Base-by-base conservation (phyloP, 1,284 basidiomycete genomes). In the Athelia psychrophila region DNA sequence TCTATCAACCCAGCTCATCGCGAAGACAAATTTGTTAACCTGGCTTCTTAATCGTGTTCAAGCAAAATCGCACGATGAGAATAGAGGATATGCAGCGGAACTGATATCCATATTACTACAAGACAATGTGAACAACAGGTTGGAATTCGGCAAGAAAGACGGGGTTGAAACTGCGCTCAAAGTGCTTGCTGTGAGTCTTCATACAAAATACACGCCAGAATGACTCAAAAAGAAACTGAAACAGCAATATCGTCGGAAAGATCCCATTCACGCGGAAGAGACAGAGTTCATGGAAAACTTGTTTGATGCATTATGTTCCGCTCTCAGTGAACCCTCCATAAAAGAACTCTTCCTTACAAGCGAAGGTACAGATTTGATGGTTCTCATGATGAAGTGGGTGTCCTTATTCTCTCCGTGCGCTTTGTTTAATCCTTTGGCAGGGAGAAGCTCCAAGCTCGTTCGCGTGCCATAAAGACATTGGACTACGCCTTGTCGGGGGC, bases 211-310 rank as follows among this genome's bases (percentile, higher is more conserved):
- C n/a, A n/a, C n/a, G n/a, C n/a, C n/a, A n/a, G 15, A 53, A 58
- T 44, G 51, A 13, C 27, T 30, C 27, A 38, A 44, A 50, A 48
- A n/a, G 48, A 51, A 25, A 40, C 36, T 18, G 30, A n/a, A 47
- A 10, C 52, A 96, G 93, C 86, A 89, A 81, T 98, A 88, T 64
- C 85, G 95, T 47, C 83, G 84, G 60, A 77, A 82, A 45, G 90
- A 97, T 63, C 95, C 95, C 0, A 71, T 72, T 0, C 88, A 93
- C 58, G 81, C 86, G 4, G 97, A 99, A 55, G 96, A 99, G 70
- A 79, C 84, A 10, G 97, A 99, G 66, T 98, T 94, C 68, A 94
- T 98, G 91, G 96, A 98, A 66, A 99, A 99, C 66, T 59, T 92
- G 2, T 98, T 99, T 62, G 92, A 98, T 67, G 73, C 86, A 0